Conservation (phyloP, 805 yeast species). For the Yarrowia sp. region DNA sequence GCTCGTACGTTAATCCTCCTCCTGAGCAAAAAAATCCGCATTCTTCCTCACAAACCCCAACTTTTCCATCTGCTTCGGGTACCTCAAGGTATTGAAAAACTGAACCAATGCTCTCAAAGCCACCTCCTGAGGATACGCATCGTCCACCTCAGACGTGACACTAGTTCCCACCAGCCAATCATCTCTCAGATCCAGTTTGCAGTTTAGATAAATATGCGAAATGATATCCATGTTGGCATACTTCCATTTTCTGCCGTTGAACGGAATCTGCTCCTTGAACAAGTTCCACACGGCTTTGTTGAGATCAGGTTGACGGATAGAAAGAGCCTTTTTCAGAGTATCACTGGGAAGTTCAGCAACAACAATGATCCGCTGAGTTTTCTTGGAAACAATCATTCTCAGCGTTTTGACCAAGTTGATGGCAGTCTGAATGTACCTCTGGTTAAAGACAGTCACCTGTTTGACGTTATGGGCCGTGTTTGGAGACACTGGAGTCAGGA, state of each 20-base stretch:
- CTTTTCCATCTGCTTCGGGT: constrained; percentile 53
- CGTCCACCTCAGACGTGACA: constrained; percentile 72
- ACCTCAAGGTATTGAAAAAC: constrained; percentile 73
- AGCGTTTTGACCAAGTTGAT: constrained; percentile 61
- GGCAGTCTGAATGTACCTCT: constrained; percentile 47
- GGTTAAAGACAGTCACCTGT: constrained; percentile 39
- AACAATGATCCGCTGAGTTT: constrained; percentile 74
- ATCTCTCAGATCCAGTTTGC: constrained; percentile 74
- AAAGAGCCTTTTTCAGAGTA: constrained; percentile 61
- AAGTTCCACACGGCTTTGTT: constrained; percentile 75
- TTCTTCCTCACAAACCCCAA: constrained; percentile 61
- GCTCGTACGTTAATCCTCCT: neutral
- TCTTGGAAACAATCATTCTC: constrained; percentile 66
- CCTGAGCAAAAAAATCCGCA: constrained; percentile 53
- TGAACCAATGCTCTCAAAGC: constrained; percentile 80
- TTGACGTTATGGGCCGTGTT: constrained; percentile 32
- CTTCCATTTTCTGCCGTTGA: constrained; percentile 94
- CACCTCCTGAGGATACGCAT: constrained; percentile 83
- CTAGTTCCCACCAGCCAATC: constrained; percentile 89
- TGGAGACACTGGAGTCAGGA: constrained; percentile 28
- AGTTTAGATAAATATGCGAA: constrained; percentile 81
- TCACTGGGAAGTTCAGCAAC: constrained; percentile 68
- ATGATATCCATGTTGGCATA: constrained; percentile 91
- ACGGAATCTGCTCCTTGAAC: constrained; percentile 81
- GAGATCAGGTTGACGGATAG: constrained; percentile 66